Percentiles rank a stretch among this genome's conserved stretches.
Evolutionary conservation across 1,284 basidiomycete species (phyloP).

Genomic region (Coniferiporia weirii): DNA sequence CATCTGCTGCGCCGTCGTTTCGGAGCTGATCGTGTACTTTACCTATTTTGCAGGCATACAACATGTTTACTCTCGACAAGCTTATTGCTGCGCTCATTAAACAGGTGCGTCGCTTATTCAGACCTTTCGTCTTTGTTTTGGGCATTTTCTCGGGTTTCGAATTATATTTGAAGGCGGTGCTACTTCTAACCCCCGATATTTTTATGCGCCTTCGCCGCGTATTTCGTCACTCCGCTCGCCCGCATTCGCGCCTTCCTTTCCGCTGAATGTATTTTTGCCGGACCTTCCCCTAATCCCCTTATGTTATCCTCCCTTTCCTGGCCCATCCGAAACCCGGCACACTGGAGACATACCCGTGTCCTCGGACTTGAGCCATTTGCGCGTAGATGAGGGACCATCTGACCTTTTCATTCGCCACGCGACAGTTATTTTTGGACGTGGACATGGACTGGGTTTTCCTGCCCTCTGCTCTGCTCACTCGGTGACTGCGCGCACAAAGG

Average conservation of each 20-base stretch:
- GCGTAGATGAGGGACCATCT: neutral
- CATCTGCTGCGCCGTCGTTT: neutral
- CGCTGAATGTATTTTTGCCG: neutral
- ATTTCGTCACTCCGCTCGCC: neutral
- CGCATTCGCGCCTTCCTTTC: neutral
- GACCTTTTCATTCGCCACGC: neutral
- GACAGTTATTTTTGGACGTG: neutral
- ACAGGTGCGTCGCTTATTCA: constrained; percentile 49
- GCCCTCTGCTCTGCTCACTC: no score
- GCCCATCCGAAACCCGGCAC: neutral
- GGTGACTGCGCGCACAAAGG: no score
- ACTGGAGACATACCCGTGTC: neutral
- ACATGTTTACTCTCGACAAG: constrained; percentile 90
- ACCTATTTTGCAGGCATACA: constrained; percentile 55
- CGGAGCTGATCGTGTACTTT: neutral
- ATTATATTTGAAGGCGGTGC: neutral
- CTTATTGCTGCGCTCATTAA: constrained; percentile 83
- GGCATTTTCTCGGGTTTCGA: neutral
- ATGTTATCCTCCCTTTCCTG: neutral
- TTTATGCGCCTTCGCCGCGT: neutral
- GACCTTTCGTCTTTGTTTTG: constrained; percentile 23
- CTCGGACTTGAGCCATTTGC: neutral
- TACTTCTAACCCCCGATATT: neutral
- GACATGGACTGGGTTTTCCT: neutral
- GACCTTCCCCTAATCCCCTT: neutral